A percentile compares a stretch with the other conserved stretches of the same genome.
Conservation (phyloP, 352 stramenopile genomes). For the Phytophthora pistaciae region DNA sequence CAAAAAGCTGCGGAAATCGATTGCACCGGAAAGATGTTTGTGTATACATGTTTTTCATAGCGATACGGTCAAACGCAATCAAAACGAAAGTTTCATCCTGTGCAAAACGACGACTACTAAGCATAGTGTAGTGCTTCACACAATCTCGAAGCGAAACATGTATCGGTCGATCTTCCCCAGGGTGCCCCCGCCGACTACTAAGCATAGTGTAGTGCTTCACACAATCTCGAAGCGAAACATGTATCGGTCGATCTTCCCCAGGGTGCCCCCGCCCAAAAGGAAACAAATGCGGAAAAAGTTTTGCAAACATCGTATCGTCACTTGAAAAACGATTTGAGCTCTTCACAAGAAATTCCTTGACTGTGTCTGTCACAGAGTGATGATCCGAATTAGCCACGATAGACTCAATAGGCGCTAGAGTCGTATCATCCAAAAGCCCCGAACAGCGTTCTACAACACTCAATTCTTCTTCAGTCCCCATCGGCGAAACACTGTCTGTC, state of each 20-base stretch:
- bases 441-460: too few relatives aligned
- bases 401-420: too few relatives aligned
- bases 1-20: not conserved
- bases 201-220: conserved; percentile 16
- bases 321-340: not conserved
- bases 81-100: conserved; percentile 26
- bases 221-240: not conserved
- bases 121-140: conserved; percentile 13
- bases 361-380: too few relatives aligned
- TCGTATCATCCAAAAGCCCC: too few relatives aligned
- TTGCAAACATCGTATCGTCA: not conserved
- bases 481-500: too few relatives aligned
- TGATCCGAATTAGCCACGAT: too few relatives aligned
- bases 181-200: too few relatives aligned
- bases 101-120: conserved; percentile 19
- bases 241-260: not conserved
- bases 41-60: not conserved
- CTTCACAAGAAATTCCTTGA: not conserved
- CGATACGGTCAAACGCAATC: conserved; percentile 13
- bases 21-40: conserved; percentile 1
- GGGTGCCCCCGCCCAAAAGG: not conserved
- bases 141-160: not conserved
- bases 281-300: not conserved
- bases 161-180: not conserved
- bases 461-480: too few relatives aligned